phyloP scores from a whole-genome alignment of 148 eudicot species.

The Linanthus parryae region DNA sequence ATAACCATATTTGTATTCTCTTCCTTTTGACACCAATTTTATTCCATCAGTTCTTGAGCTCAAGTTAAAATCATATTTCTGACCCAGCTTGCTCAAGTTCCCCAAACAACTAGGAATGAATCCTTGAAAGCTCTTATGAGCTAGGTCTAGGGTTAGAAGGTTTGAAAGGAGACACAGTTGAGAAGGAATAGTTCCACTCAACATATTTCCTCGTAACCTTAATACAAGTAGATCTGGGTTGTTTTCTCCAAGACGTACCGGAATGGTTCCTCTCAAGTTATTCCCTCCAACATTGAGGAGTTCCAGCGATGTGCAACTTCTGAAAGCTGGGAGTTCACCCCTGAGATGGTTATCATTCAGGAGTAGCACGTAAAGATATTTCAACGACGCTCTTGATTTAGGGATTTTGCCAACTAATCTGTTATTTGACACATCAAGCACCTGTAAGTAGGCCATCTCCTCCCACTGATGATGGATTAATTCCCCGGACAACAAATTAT shows the following conservation, averaged over 20 bases:
- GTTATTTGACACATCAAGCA: no score
- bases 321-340: constrained; percentile 17
- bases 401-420: no score
- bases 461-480: no score
- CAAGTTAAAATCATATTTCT: no score
- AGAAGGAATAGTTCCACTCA: background rate
- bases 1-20: background rate
- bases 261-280: constrained; percentile 14
- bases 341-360: constrained; percentile 13
- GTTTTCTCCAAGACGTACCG: constrained; percentile 6
- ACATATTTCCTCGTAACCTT: background rate
- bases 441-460: no score
- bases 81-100: no score
- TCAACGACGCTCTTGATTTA: no score
- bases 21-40: constrained; percentile 8
- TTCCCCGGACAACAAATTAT: no score
- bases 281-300: constrained; percentile 11
- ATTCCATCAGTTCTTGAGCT: background rate
- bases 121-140: constrained; percentile 1
- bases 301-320: background rate
- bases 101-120: constrained; percentile 3
- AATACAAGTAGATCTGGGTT: constrained; percentile 1
- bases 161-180: constrained; percentile 3
- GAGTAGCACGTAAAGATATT: background rate
- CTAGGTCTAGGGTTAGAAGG: constrained; percentile 13